These are phyloP conservation scores for Globisporangium yorkense DNA, from an alignment of 352 stramenopile species.

Conservation along the genomic window DNA sequence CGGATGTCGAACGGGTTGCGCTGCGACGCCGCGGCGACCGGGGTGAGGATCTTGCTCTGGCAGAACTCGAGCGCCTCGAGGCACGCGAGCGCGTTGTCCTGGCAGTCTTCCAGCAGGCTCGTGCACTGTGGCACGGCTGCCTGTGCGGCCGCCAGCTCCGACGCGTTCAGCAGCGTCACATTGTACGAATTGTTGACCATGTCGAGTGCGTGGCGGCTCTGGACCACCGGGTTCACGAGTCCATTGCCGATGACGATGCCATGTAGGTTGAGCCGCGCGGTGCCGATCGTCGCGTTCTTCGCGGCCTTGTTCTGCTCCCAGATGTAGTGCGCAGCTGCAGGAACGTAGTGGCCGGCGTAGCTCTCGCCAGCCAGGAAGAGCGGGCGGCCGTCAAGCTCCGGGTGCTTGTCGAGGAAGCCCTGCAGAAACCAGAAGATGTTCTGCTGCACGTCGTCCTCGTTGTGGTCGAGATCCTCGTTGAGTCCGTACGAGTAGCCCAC, in stretches of 20 bases:
- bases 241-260: slow-evolving; percentile 38
- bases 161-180: slow-evolving; percentile 41
- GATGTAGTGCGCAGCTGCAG: slow-evolving; percentile 26
- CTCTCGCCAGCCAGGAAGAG: slow-evolving; percentile 34
- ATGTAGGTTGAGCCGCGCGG: slow-evolving; percentile 21
- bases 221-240: slow-evolving; percentile 23
- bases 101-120: background rate
- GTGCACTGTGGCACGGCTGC: background rate
- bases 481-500: slow-evolving; percentile 29
- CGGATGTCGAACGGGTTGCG: slow-evolving; percentile 65
- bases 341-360: slow-evolving; percentile 36
- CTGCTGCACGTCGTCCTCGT: slow-evolving; percentile 32
- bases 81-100: slow-evolving; percentile 4
- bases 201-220: slow-evolving; percentile 38
- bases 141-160: slow-evolving; percentile 14
- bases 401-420: slow-evolving; percentile 27
- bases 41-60: background rate
- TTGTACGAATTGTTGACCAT: slow-evolving; percentile 75
- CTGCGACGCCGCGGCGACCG: slow-evolving; percentile 3
- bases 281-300: slow-evolving; percentile 4
- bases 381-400: slow-evolving; percentile 20
- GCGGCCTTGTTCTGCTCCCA: slow-evolving; percentile 17
- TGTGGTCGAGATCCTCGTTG: slow-evolving; percentile 19
- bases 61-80: slow-evolving; percentile 2
- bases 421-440: slow-evolving; percentile 37